Conservation (phyloP, 768 basidiomycete genomes). For the Phanerodontia chrysosporium region DNA sequence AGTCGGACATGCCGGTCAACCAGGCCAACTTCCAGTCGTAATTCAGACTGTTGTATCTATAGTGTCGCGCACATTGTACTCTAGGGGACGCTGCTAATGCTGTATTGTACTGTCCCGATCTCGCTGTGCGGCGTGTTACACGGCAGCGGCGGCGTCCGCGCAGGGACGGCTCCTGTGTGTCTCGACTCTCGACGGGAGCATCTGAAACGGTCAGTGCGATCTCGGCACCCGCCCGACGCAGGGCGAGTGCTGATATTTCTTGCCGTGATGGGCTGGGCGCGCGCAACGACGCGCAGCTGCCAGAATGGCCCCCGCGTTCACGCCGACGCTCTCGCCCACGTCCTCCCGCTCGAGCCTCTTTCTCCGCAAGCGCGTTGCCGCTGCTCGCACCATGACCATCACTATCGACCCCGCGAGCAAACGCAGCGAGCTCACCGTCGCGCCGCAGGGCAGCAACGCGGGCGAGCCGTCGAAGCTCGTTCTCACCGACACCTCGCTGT, state of each 20-base stretch:
- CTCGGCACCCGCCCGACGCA: not conserved
- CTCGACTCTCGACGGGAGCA: not conserved
- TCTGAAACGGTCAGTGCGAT: not conserved
- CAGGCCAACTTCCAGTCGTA: slow-evolving; percentile 40
- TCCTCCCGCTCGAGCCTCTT: not conserved
- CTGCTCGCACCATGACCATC: not conserved
- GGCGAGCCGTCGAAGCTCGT: slow-evolving; percentile 21
- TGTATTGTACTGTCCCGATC: slow-evolving; percentile 1
- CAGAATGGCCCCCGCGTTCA: not conserved
- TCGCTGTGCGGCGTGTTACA: not conserved
- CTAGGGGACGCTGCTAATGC: not conserved
- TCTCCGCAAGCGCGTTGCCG: not conserved
- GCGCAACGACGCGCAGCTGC: no score
- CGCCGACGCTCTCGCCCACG: not conserved
- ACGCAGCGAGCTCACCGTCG: slow-evolving; percentile 14
- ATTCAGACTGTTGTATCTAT: slow-evolving; percentile 1
- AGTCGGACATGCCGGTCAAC: slow-evolving; percentile 37
- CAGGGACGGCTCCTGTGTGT: not conserved
- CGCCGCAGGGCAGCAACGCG: slow-evolving; percentile 7
- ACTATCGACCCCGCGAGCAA: not conserved
- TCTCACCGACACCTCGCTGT: slow-evolving; percentile 25
- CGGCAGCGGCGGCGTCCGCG: not conserved
- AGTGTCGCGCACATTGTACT: not conserved
- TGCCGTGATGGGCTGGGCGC: not conserved
- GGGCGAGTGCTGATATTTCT: not conserved